Percentiles rank a stretch among this genome's conserved stretches.
Evolutionary conservation across 768 basidiomycete species (phyloP).

Genomic region (Gyrodon lividus): DNA sequence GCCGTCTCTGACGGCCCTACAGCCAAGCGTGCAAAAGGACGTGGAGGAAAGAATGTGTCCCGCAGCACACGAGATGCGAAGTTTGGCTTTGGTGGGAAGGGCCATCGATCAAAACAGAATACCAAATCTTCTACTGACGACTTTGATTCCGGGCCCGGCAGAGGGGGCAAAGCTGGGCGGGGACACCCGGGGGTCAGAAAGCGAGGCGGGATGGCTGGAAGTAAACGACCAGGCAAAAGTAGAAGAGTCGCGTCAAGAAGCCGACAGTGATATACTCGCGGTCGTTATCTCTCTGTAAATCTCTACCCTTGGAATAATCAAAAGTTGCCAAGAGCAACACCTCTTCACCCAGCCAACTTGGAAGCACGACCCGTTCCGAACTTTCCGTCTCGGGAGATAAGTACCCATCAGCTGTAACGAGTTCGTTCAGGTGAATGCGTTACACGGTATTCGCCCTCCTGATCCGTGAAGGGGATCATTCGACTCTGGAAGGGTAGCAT

Average conservation of each 20-base stretch:
- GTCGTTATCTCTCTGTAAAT: constrained; percentile 6
- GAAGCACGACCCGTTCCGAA: too few relatives aligned
- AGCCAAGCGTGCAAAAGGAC: constrained; percentile 48
- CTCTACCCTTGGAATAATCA: constrained; percentile 1
- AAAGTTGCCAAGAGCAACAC: not conserved
- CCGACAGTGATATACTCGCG: constrained; percentile 24
- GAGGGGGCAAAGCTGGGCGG: constrained; percentile 28
- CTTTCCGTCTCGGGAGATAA: too few relatives aligned
- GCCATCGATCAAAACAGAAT: constrained; percentile 75
- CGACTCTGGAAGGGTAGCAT: too few relatives aligned
- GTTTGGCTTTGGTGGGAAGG: constrained; percentile 76
- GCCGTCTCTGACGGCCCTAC: constrained; percentile 73
- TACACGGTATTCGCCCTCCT: too few relatives aligned
- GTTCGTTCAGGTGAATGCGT: too few relatives aligned
- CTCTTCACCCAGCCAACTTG: not conserved
- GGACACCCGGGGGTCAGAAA: constrained; percentile 27
- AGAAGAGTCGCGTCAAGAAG: constrained; percentile 47
- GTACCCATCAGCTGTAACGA: too few relatives aligned
- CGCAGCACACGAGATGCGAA: constrained; percentile 72
- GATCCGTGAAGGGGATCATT: too few relatives aligned
- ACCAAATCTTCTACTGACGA: constrained; percentile 78
- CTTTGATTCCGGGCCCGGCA: constrained; percentile 49
- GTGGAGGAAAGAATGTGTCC: constrained; percentile 39
- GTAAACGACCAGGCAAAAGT: constrained; percentile 59
- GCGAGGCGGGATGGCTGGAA: constrained; percentile 34